phyloP scores from a whole-genome alignment of 2,329 filamentous ascomycete genomes.

The Cladosporium sp. region DNA sequence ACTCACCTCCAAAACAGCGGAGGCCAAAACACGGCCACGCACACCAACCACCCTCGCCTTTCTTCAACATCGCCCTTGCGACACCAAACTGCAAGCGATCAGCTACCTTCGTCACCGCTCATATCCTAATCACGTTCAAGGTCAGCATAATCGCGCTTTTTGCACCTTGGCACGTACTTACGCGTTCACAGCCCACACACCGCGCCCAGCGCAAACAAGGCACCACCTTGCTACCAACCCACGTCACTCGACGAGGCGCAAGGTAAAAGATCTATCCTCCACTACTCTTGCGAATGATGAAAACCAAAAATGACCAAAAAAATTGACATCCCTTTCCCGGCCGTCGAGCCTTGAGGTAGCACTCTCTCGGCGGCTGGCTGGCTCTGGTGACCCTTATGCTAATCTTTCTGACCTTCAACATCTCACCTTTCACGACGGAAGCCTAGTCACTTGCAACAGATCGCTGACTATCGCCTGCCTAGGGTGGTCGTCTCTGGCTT shows the following conservation, averaged over 20 bases:
- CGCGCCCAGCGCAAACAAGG: neutral
- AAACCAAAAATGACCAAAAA: neutral
- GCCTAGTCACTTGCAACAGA: neutral
- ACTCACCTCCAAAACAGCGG: neutral
- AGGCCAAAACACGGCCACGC: neutral
- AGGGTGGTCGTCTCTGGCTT: neutral
- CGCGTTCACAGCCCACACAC: neutral
- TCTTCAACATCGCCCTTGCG: neutral
- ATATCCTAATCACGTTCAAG: neutral
- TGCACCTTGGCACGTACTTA: neutral
- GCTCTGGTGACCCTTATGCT: neutral
- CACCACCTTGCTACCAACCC: neutral
- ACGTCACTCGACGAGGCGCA: neutral
- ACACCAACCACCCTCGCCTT: neutral
- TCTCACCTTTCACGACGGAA: neutral
- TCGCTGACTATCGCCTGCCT: neutral
- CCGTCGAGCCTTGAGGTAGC: neutral
- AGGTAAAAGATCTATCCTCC: neutral
- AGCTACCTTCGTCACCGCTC: neutral
- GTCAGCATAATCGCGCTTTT: neutral
- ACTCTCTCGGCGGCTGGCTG: neutral
- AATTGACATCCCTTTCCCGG: neutral
- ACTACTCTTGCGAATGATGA: neutral
- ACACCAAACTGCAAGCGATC: neutral
- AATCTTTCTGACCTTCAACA: neutral